Evolutionary conservation across 495 filamentous ascomycete genomes (phyloP), one percentile per base, ranked within the genome.

Genomic region (Annulohypoxylon bovei): DNA sequence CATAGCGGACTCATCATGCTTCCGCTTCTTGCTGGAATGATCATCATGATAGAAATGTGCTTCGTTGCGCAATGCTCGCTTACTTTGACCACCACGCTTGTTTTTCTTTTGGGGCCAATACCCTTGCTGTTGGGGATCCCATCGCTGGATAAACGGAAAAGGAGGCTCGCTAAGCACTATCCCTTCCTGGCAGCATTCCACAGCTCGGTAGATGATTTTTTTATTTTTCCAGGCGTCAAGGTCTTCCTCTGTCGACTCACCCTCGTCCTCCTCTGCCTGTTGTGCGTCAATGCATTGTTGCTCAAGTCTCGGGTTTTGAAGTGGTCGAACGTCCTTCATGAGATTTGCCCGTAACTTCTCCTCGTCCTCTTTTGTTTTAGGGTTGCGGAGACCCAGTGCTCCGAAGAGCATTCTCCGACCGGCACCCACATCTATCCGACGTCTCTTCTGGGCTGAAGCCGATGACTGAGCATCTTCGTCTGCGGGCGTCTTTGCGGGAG

Each of bases 141-240:
- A 97, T 56, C 91, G 88, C 77, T 97, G 93, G 11, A 89, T 81
- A 70, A 98, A 99, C 0, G 95, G 95, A 75, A 97, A 98, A 2
- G 92, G 92, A 0, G 95, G 94, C 20, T 89, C 85, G 60, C 87
- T 93, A 32, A 97, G 82, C 61, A 88, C 80, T 52, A 94, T 81
- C n/a, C 88, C 88, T 22, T 93, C 88, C 53, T 89, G 80, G 65
- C 90, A 86, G 76, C 95, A 98, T 76, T 99, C 95, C 9, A 93
- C 90, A 47, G 93, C 95, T 52, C 82, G 83, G 56, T 85, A 87
- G 40, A 81, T 85, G 35, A 98, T 89, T 74, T 89, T 89, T 74
- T 89, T 95, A 7, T 88, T 75, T 66, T 87, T 87, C 95, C 95
- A 98, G 39, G 81, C 75, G 6, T 89, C 78, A 0, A 74, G 59